These are phyloP conservation scores for Brasenia schreberi DNA, from an alignment of 164 flowering plant genomes.

Conservation along the genomic window DNA sequence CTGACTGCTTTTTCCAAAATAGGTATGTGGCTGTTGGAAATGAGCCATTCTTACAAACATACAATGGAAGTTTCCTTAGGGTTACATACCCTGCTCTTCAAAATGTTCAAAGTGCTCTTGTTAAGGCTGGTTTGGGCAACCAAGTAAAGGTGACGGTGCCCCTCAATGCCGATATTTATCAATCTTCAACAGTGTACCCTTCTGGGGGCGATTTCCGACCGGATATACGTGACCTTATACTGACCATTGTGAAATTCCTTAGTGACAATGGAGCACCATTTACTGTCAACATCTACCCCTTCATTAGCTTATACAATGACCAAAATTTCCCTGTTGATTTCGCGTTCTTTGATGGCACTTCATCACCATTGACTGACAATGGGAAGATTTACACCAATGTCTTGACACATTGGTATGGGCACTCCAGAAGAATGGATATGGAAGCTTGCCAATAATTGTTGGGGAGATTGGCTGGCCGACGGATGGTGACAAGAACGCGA, in stretches of 20 bases:
- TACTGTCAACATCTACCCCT: slow-evolving; percentile 85
- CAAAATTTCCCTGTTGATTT: slow-evolving; percentile 74
- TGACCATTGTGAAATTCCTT: slow-evolving; percentile 54
- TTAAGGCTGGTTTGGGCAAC: slow-evolving; percentile 56
- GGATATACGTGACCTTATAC: slow-evolving; percentile 61
- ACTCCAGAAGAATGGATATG: slow-evolving; percentile 58
- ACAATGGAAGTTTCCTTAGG: slow-evolving; percentile 56
- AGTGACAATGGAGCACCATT: slow-evolving; percentile 59
- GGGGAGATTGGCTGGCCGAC: slow-evolving; percentile 98
- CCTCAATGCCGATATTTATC: slow-evolving; percentile 73
- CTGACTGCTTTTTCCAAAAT: not conserved
- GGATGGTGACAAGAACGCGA: slow-evolving; percentile 76
- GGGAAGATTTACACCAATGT: slow-evolving; percentile 45
- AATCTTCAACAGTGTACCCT: slow-evolving; percentile 28
- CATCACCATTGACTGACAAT: slow-evolving; percentile 42
- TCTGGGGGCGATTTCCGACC: slow-evolving; percentile 84
- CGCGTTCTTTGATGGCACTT: slow-evolving; percentile 71
- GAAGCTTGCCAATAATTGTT: slow-evolving; percentile 55
- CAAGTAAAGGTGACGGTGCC: slow-evolving; percentile 67
- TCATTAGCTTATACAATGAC: slow-evolving; percentile 65
- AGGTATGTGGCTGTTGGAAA: slow-evolving; percentile 96
- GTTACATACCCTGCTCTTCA: slow-evolving; percentile 76
- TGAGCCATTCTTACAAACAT: slow-evolving; percentile 71
- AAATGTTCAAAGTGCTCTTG: slow-evolving; percentile 66
- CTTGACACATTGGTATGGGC: slow-evolving; percentile 91